These are phyloP conservation scores for Suillus variegatus DNA, from an alignment of 768 basidiomycete genomes.

Conservation along the genomic window DNA sequence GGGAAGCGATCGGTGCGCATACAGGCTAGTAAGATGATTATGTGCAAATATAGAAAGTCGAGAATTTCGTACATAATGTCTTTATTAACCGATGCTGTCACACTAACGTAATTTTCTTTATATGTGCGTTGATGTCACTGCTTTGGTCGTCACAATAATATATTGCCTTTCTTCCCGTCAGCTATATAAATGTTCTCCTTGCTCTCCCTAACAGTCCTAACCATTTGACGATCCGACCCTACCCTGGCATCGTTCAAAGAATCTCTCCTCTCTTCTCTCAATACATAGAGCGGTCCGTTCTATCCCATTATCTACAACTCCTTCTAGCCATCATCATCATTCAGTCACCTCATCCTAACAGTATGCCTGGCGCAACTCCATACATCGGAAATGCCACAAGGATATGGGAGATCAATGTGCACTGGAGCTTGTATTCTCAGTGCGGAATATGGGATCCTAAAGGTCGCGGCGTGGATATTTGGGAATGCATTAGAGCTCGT, in stretches of 20 bases:
- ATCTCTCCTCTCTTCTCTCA: background rate
- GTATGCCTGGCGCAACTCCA: slow-evolving; percentile 30
- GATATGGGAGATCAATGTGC: slow-evolving; percentile 68
- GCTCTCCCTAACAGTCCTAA: slow-evolving; percentile 7
- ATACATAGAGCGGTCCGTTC: background rate
- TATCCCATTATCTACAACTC: background rate
- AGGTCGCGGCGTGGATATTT: slow-evolving; percentile 69
- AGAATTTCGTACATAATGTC: slow-evolving; percentile 16
- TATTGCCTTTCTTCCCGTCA: slow-evolving; percentile 26
- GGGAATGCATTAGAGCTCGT: slow-evolving; percentile 76
- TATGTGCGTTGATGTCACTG: slow-evolving; percentile 34
- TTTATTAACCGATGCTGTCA: slow-evolving; percentile 28
- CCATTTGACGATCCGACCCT: slow-evolving; percentile 12
- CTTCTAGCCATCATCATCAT: background rate
- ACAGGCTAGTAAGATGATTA: background rate
- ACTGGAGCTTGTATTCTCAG: slow-evolving; percentile 66
- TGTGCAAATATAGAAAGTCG: slow-evolving; percentile 6
- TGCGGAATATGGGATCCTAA: slow-evolving; percentile 73
- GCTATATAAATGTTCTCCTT: slow-evolving; percentile 32
- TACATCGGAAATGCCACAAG: slow-evolving; percentile 62
- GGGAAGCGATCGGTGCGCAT: slow-evolving; percentile 7
- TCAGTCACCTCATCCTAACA: slow-evolving; percentile 11
- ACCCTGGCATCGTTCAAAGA: slow-evolving; percentile 4
- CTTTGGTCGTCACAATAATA: slow-evolving; percentile 24
- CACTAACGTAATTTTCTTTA: slow-evolving; percentile 21